Conservation (phyloP, 495 filamentous ascomycete species). For the Penicillium samsonianum region DNA sequence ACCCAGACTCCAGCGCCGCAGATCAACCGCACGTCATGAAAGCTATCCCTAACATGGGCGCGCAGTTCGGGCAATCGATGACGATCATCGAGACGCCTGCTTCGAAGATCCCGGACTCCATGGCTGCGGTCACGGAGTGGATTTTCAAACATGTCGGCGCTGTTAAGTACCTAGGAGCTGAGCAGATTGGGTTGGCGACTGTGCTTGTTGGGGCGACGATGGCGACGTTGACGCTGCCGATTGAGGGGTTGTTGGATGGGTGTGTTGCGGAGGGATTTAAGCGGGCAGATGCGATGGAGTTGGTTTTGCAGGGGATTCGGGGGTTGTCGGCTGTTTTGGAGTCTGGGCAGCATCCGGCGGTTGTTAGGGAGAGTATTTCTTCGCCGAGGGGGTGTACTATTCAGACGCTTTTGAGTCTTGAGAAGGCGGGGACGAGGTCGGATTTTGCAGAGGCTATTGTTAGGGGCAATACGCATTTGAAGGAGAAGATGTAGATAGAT, state of each 20-base stretch:
- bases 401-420: constrained; percentile 33
- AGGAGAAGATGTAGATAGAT: constrained; percentile 10
- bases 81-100: constrained; percentile 34
- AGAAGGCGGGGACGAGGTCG: constrained; percentile 34
- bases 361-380: constrained; percentile 39
- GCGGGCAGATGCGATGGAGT: constrained; percentile 36
- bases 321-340: constrained; percentile 37
- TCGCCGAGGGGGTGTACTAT: constrained; percentile 42
- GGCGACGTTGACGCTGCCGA: constrained; percentile 35
- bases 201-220: constrained; percentile 36
- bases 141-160: constrained; percentile 34
- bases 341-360: constrained; percentile 36
- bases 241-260: constrained; percentile 44
- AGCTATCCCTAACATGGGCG: constrained; percentile 41
- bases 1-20: constrained; percentile 15
- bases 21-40: constrained; percentile 32
- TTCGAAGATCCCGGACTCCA: constrained; percentile 7
- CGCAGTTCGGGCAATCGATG: constrained; percentile 37
- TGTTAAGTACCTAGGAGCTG: constrained; percentile 31
- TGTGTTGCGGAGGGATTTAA: constrained; percentile 41
- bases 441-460: constrained; percentile 30
- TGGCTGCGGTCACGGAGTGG: constrained; percentile 28
- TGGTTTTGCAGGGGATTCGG: constrained; percentile 33
- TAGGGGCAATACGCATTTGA: constrained; percentile 28
- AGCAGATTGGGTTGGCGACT: constrained; percentile 33